Conservation (phyloP, 2,329 filamentous ascomycete genomes). For the Venturia nashicola region DNA sequence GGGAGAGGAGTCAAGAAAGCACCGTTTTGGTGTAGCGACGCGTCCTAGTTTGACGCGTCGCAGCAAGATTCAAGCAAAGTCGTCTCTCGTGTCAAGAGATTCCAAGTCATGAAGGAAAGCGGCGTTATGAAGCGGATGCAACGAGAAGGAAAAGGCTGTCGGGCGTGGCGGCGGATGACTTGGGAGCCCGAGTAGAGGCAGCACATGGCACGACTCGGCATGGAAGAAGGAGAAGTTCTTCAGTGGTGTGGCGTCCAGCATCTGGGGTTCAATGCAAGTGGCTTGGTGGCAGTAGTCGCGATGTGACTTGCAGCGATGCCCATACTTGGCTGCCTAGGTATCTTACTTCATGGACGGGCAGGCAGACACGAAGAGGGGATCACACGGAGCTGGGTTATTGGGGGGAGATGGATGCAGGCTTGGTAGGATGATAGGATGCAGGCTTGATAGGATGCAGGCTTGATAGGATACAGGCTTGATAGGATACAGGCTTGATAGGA, state of each 20-base stretch:
- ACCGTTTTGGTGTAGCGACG: not conserved
- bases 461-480: not conserved
- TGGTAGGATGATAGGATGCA: no score
- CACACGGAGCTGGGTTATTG: not conserved
- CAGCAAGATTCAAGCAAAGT: not conserved
- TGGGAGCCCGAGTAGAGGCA: not conserved
- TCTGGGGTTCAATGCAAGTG: not conserved
- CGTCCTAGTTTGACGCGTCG: not conserved
- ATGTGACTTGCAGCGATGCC: not conserved
- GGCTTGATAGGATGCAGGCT: not conserved
- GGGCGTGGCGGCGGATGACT: not conserved
- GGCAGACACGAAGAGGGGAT: not conserved
- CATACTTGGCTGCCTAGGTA: no score
- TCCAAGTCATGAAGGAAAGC: not conserved
- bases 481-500: not conserved
- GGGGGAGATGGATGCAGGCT: not conserved
- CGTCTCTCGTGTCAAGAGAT: not conserved
- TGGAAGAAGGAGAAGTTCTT: not conserved
- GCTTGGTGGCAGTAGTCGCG: not conserved
- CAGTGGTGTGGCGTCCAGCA: not conserved
- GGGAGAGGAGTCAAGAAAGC: not conserved
- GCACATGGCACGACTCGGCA: conserved; percentile 1
- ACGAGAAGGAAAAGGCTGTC: not conserved
- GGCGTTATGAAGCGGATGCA: not conserved
- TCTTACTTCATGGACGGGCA: not conserved